phyloP scores from a whole-genome alignment of 2,329 filamentous ascomycete genomes.

The Pseudocercospora fijiensis region DNA sequence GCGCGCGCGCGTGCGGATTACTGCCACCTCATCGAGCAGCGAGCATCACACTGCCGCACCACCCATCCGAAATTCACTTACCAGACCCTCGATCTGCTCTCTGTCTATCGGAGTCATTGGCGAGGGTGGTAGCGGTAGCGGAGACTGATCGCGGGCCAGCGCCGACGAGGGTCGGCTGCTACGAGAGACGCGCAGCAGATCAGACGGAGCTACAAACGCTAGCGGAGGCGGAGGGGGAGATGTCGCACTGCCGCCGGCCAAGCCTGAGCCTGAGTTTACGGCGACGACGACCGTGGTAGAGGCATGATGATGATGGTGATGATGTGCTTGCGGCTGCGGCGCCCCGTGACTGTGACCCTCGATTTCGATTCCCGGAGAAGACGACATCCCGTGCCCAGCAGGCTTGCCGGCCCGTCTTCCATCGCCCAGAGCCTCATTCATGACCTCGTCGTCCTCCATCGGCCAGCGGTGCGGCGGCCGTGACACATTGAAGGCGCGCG shows the following conservation, averaged over 20 bases:
- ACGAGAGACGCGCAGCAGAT: conserved; percentile 17
- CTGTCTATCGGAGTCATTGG: conserved; percentile 57
- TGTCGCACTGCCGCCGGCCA: background rate
- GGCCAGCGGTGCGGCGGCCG: background rate
- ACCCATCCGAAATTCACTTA: conserved; percentile 48
- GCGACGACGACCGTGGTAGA: background rate
- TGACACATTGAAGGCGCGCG: background rate
- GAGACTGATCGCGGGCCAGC: conserved; percentile 3
- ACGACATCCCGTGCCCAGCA: conserved; percentile 1
- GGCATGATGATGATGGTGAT: background rate
- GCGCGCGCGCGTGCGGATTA: background rate
- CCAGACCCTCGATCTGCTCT: conserved; percentile 76
- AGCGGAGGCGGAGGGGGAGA: conserved; percentile 15
- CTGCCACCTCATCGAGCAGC: background rate
- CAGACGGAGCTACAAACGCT: conserved; percentile 24
- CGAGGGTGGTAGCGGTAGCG: conserved; percentile 6
- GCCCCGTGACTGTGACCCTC: background rate
- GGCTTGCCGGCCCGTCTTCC: conserved; percentile 4
- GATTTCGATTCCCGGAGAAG: background rate
- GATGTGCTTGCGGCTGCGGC: background rate
- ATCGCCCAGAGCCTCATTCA: conserved; percentile 5
- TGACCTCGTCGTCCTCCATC: conserved; percentile 6
- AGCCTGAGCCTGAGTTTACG: background rate
- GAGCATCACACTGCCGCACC: background rate
- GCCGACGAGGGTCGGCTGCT: background rate